Conservation (phyloP, 495 filamentous ascomycete genomes). For the Hypoxylon lienhwacheense region DNA sequence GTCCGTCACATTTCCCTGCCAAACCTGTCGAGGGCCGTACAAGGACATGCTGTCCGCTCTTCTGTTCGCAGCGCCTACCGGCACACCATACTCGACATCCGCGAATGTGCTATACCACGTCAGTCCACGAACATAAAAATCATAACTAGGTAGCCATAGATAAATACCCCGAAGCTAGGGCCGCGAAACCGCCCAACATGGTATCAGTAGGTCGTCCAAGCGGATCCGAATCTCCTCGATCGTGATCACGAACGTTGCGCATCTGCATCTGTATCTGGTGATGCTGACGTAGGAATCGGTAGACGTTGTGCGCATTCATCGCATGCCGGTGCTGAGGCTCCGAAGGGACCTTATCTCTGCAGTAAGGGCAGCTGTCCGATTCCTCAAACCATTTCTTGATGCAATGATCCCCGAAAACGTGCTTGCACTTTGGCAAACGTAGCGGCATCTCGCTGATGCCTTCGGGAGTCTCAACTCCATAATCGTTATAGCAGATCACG, state of each 20-base stretch:
- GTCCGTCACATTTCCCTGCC: conserved; percentile 29
- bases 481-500: conserved; percentile 61
- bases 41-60: conserved; percentile 12
- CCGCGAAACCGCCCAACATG: conserved; percentile 1
- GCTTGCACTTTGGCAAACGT: conserved; percentile 59
- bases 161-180: conserved; percentile 25
- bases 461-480: conserved; percentile 54
- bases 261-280: conserved; percentile 19
- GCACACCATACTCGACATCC: conserved; percentile 11
- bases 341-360: conserved; percentile 58
- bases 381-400: conserved; percentile 65
- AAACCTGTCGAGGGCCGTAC: conserved; percentile 9
- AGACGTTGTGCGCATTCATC: conserved; percentile 22
- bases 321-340: conserved; percentile 38
- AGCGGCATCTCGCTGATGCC: conserved; percentile 54
- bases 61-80: conserved; percentile 7
- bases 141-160: neutral
- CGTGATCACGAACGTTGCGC: conserved; percentile 7
- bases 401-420: conserved; percentile 61
- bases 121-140: neutral
- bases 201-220: conserved; percentile 1
- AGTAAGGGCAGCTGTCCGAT: conserved; percentile 61
- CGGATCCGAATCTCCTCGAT: conserved; percentile 16
- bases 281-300: conserved; percentile 34
- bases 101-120: conserved; percentile 16